Conservation (phyloP, 371 early-diverging fungal species). For the Mucor circinelloides region DNA sequence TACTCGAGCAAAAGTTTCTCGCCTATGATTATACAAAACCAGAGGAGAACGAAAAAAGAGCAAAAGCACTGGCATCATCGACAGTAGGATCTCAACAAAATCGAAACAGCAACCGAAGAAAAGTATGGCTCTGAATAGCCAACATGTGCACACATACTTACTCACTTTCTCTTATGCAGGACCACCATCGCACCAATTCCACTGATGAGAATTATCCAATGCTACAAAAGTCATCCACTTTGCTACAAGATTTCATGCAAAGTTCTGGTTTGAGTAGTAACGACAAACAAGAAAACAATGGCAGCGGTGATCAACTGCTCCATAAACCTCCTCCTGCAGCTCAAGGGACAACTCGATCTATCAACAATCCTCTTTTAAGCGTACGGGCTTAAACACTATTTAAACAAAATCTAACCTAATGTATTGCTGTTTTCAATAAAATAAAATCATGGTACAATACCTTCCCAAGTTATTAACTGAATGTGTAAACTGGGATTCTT, state of each 20-base stretch:
- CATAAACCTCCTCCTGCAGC: constrained; percentile 12
- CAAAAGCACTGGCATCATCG: not conserved
- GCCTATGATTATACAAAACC: constrained; percentile 67
- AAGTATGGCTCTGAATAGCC: not conserved
- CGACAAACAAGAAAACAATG: not conserved
- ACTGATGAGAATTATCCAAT: constrained; percentile 12
- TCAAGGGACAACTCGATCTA: not conserved
- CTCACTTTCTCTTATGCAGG: not conserved
- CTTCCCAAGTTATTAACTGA: too few relatives aligned
- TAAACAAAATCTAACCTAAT: not conserved
- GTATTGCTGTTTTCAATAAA: not conserved
- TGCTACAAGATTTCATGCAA: not conserved
- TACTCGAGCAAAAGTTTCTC: constrained; percentile 67
- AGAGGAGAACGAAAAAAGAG: constrained; percentile 30
- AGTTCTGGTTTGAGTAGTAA: not conserved
- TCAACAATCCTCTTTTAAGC: not conserved
- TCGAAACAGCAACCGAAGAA: not conserved
- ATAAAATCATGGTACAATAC: too few relatives aligned
- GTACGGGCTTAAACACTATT: not conserved
- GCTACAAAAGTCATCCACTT: not conserved
- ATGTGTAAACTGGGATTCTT: too few relatives aligned
- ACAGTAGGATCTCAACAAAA: not conserved
- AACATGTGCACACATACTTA: not conserved
- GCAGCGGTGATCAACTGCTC: not conserved
- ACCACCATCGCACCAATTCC: not conserved